Evolutionary conservation across 345 rosid species (phyloP).

Genomic region (Sonneratia alba): DNA sequence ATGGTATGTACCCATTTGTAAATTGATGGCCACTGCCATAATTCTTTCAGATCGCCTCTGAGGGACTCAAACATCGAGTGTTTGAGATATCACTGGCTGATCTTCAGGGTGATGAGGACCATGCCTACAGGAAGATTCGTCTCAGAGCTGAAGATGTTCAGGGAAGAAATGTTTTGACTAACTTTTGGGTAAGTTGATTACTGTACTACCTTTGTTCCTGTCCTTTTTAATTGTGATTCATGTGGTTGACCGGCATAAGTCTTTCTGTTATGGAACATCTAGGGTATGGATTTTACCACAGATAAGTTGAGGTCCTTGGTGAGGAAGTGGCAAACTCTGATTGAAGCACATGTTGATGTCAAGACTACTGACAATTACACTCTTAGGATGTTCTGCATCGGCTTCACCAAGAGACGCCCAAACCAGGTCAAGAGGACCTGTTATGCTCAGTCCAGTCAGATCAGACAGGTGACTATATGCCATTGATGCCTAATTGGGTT

Average conservation of each 20-base stretch:
- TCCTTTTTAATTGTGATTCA: neutral
- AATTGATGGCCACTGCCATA: neutral
- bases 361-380: constrained; percentile 86
- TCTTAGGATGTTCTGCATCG: constrained; percentile 83
- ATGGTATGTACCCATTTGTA: neutral
- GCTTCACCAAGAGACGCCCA: constrained; percentile 83
- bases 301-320: constrained; percentile 96
- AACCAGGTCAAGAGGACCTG: constrained; percentile 93
- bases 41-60: constrained; percentile 34
- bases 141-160: constrained; percentile 43
- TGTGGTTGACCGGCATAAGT: neutral
- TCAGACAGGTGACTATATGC: constrained; percentile 43
- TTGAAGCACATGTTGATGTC: constrained; percentile 89
- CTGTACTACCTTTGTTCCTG: neutral
- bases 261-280: neutral
- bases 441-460: constrained; percentile 92
- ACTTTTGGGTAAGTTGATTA: constrained; percentile 49
- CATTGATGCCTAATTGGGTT: neutral
- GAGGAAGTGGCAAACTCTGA: constrained; percentile 87
- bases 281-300: constrained; percentile 95
- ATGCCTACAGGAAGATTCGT: constrained; percentile 34
- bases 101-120: constrained; percentile 41
- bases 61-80: constrained; percentile 41
- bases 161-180: constrained; percentile 36
- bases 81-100: constrained; percentile 38